These are phyloP conservation scores for Amphibolis antarctica DNA, from an alignment of 106 monocot species.

Conservation along the genomic window DNA sequence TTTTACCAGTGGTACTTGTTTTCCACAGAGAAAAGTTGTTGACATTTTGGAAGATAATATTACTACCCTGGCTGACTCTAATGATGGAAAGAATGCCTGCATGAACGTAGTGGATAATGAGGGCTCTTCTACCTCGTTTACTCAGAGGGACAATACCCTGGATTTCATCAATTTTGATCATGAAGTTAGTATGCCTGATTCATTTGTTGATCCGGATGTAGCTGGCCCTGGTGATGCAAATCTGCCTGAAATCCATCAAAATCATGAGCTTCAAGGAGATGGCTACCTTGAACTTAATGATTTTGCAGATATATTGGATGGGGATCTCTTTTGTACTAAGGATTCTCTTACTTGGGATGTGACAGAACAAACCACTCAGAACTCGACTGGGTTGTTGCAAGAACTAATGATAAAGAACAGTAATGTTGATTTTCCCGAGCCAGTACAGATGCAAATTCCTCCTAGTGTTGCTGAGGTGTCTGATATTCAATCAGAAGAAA, in stretches of 20 bases:
- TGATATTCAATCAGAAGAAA: not conserved
- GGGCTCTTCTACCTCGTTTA: not conserved
- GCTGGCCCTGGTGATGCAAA: not conserved
- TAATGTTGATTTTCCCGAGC: not conserved
- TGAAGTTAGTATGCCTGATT: not conserved
- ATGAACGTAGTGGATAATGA: not conserved
- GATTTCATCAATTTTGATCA: not conserved
- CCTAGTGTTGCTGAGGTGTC: not conserved
- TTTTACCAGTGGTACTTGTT: not conserved
- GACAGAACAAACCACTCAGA: not conserved
- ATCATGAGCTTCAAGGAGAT: constrained; percentile 1
- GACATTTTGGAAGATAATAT: not conserved
- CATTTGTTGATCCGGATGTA: not conserved
- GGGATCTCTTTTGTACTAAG: not conserved
- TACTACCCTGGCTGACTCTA: not conserved
- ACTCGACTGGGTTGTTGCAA: not conserved
- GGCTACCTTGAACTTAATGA: constrained; percentile 20
- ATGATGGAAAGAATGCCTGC: not conserved
- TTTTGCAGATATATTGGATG: constrained; percentile 5
- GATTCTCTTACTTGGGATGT: not conserved
- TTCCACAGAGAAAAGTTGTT: not conserved
- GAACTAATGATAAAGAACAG: not conserved
- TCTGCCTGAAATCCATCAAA: not conserved
- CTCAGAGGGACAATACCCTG: not conserved
- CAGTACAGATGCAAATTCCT: not conserved